phyloP scores from a whole-genome alignment of 1,284 basidiomycete species.

The Marasmius tenuissimus region DNA sequence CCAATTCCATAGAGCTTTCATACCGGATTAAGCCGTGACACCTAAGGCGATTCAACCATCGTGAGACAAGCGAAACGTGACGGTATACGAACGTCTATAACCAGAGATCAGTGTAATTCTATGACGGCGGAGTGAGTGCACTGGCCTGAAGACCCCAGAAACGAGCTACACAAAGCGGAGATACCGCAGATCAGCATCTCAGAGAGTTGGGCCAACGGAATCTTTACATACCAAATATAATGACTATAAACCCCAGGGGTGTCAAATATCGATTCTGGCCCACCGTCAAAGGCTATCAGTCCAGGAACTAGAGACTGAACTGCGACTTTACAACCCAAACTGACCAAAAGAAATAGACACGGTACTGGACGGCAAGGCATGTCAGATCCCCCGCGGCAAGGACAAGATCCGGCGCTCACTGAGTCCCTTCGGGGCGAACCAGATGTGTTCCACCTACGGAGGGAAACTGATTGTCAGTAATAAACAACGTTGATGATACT shows the following conservation, averaged over 20 bases:
- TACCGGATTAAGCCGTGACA: conserved; percentile 49
- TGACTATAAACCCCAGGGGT: conserved; percentile 48
- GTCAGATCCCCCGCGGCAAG: not conserved
- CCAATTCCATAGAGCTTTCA: conserved; percentile 48
- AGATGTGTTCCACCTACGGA: conserved; percentile 44
- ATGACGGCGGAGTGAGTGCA: too few relatives aligned
- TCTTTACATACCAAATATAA: conserved; percentile 39
- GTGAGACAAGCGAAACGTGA: not conserved
- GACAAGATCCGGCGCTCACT: conserved; percentile 31
- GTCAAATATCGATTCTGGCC: conserved; percentile 49
- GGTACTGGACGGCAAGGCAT: conserved; percentile 31
- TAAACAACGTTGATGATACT: too few relatives aligned
- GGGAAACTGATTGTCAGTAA: not conserved
- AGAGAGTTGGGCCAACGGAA: not conserved
- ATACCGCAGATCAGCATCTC: not conserved
- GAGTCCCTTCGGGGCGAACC: conserved; percentile 46
- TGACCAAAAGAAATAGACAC: conserved; percentile 48
- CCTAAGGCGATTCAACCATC: conserved; percentile 23
- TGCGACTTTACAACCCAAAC: conserved; percentile 15
- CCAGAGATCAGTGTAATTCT: too few relatives aligned
- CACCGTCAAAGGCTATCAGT: not conserved
- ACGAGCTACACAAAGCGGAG: conserved; percentile 34
- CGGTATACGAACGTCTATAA: conserved; percentile 12
- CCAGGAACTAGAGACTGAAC: not conserved
- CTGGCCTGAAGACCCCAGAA: conserved; percentile 37